phyloP scores from a whole-genome alignment of 2,329 filamentous ascomycete species.

The Capronia americana region DNA sequence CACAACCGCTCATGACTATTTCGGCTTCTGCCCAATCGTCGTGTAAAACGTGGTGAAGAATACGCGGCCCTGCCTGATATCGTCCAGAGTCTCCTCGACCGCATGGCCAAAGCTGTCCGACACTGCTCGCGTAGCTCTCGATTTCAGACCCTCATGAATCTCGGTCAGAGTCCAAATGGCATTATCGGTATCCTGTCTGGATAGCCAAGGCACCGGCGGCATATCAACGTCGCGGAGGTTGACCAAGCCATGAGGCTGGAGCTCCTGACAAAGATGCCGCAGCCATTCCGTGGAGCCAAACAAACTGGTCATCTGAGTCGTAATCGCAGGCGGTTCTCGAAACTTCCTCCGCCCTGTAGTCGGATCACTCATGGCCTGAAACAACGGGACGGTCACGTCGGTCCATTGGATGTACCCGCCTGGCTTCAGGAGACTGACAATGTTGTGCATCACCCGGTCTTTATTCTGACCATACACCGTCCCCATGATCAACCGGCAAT shows the following conservation, averaged over 20 bases:
- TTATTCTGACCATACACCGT: constrained; percentile 12
- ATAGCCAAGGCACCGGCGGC: constrained; percentile 11
- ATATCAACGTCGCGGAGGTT: constrained; percentile 1
- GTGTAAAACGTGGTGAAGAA: constrained; percentile 15
- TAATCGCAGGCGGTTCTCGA: constrained; percentile 11
- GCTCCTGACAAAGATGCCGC: constrained; percentile 5
- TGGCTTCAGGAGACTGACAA: constrained; percentile 8
- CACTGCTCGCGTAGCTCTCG: background rate
- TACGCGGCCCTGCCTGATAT: constrained; percentile 12
- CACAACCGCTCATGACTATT: background rate
- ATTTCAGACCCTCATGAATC: constrained; percentile 7
- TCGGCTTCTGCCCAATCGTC: constrained; percentile 20
- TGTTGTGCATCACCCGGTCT: constrained; percentile 19
- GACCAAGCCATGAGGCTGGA: constrained; percentile 5
- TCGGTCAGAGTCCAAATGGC: constrained; percentile 16
- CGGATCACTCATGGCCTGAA: constrained; percentile 3
- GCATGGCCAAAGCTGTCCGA: constrained; percentile 9
- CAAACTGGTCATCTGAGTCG: constrained; percentile 1
- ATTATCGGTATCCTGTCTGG: constrained; percentile 19
- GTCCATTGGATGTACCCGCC: constrained; percentile 20
- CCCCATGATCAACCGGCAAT: constrained; percentile 22
- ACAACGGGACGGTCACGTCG: constrained; percentile 5
- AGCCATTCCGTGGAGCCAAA: constrained; percentile 11
- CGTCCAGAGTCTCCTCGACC: constrained; percentile 8
- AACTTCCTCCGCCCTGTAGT: background rate